These are phyloP conservation scores for Yamadazyma sp. DNA, from an alignment of 1,139 yeast genomes.

Conservation along the genomic window DNA sequence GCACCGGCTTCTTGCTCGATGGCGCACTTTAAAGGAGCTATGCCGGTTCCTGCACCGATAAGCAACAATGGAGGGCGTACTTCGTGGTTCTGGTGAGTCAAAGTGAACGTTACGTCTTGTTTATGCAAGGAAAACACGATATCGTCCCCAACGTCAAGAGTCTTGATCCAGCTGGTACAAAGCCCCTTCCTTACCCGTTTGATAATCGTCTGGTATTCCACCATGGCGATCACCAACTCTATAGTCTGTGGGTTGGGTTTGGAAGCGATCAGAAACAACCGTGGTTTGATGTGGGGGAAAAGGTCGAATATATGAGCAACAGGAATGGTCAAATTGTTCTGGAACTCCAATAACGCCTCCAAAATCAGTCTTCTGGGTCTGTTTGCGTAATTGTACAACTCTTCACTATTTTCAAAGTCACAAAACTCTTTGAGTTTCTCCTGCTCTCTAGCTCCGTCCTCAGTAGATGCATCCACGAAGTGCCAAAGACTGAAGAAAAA, in stretches of 20 bases:
- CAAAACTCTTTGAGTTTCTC: conserved; percentile 78
- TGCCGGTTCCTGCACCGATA: conserved; percentile 90
- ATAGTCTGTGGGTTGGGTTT: conserved; percentile 39
- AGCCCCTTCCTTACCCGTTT: conserved; percentile 77
- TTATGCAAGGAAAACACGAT: conserved; percentile 58
- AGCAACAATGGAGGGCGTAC: conserved; percentile 56
- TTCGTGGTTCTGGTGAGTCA: conserved; percentile 17
- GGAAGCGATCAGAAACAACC: conserved; percentile 50
- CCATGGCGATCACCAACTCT: conserved; percentile 78
- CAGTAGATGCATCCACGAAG: conserved; percentile 58
- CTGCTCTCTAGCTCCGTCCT: conserved; percentile 56
- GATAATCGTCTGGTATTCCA: conserved; percentile 81
- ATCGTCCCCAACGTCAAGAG: conserved; percentile 45
- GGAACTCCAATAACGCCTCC: conserved; percentile 82
- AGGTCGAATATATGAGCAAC: conserved; percentile 71
- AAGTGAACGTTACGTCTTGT: conserved; percentile 34
- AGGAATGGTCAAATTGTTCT: conserved; percentile 68
- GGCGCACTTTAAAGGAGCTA: conserved; percentile 82
- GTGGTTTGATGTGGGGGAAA: conserved; percentile 75
- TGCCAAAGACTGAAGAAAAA: conserved; percentile 73
- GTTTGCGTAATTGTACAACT: conserved; percentile 83
- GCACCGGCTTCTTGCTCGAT: conserved; percentile 33
- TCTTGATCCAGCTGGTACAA: conserved; percentile 76
- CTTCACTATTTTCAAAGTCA: conserved; percentile 71
- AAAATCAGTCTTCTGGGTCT: conserved; percentile 85